A percentile compares a stretch with the other conserved stretches of the same genome.
Evolutionary conservation across 139 green algal species (phyloP).

Genomic region (Tetratostichococcus sp.): DNA sequence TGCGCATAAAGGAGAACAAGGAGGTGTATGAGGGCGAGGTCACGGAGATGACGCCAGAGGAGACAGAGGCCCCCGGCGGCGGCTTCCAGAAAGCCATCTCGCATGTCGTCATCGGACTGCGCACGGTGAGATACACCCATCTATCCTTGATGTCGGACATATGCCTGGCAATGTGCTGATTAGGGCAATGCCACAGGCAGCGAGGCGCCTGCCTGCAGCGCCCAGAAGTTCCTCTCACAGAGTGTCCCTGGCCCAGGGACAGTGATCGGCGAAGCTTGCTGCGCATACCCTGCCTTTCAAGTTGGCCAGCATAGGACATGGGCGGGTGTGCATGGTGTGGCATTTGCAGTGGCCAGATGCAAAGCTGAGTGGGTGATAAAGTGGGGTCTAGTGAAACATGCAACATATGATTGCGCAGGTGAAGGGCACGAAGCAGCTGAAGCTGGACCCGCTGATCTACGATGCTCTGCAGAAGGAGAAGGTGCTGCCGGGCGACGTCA

Average conservation of each 20-base stretch:
- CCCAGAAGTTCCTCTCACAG: too few relatives aligned
- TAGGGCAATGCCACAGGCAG: too few relatives aligned
- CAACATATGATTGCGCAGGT: neutral
- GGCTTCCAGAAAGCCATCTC: constrained; percentile 86
- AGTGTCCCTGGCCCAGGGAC: too few relatives aligned
- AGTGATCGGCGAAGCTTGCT: too few relatives aligned
- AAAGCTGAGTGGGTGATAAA: too few relatives aligned
- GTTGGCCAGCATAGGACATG: too few relatives aligned
- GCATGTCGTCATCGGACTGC: constrained; percentile 94
- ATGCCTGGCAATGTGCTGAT: too few relatives aligned
- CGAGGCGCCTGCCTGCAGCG: too few relatives aligned
- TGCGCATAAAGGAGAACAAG: constrained; percentile 99
- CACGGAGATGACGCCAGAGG: constrained; percentile 93
- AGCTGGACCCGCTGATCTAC: constrained; percentile 96
- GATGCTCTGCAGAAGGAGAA: constrained; percentile 92
- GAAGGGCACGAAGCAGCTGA: constrained; percentile 91
- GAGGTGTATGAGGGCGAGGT: constrained; percentile 99
- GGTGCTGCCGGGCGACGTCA: constrained; percentile 90
- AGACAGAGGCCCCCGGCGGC: constrained; percentile 60
- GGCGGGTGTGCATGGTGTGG: neutral
- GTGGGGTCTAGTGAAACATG: too few relatives aligned
- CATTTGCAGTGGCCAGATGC: too few relatives aligned
- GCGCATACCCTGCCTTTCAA: too few relatives aligned
- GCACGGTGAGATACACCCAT: constrained; percentile 70
- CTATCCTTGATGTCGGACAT: too few relatives aligned